phyloP scores from a whole-genome alignment of 176 grass and related monocot genomes.

The Bonia amplexicaulis region DNA sequence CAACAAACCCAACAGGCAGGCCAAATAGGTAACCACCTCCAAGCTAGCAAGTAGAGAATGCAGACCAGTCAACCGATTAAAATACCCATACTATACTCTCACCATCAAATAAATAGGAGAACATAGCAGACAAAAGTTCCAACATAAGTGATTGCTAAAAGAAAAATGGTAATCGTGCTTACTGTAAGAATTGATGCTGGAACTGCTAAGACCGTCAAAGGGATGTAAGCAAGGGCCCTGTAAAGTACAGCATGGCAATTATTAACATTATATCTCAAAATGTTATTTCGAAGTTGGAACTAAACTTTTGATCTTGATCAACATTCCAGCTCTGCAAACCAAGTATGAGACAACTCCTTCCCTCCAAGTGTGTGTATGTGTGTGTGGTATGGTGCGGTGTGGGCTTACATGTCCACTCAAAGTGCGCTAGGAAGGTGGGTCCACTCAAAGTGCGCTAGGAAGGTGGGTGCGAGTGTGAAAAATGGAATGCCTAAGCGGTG shows the following conservation, averaged over 20 bases:
- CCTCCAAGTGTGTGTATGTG: not conserved
- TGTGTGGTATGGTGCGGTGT: not conserved
- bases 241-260: conserved; percentile 16
- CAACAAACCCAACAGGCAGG: conserved; percentile 85
- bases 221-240: conserved; percentile 93
- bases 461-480: not conserved
- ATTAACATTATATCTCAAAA: conserved; percentile 19
- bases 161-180: conserved; percentile 16
- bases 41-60: conserved; percentile 56
- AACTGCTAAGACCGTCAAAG: conserved; percentile 89
- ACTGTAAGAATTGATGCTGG: conserved; percentile 97
- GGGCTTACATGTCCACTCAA: not conserved
- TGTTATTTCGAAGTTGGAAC: not conserved
- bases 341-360: conserved; percentile 10
- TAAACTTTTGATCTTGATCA: not conserved
- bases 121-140: not conserved
- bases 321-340: not conserved
- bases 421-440: not conserved
- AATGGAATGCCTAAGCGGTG: not conserved
- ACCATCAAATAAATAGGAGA: not conserved
- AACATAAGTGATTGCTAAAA: not conserved
- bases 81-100: not conserved
- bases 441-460: not conserved
- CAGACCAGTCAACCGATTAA: not conserved
- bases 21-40: conserved; percentile 98